Evolutionary conservation across 192 early-diverging fungal genomes (phyloP), one percentile per base, ranked within the genome.

Genomic region (Linnemannia hyalina): DNA sequence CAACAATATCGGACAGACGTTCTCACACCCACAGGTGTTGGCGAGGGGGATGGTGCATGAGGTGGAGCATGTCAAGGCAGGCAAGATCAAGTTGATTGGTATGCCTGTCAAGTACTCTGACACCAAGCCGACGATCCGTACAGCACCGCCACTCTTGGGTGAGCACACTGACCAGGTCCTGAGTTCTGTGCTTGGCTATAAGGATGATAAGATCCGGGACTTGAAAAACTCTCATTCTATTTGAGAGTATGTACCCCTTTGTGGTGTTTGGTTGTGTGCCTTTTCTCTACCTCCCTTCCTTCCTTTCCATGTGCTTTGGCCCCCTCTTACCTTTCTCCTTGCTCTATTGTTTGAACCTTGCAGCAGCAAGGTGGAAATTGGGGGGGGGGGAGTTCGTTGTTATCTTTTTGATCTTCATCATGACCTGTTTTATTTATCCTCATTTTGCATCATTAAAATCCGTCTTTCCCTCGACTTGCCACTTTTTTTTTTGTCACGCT

Each of bases 111-210:
- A 96, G 87, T 99, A 95, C 77, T 94, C 92, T 44, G 88, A 89
- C 9, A 94, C 91, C 1, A 84, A 89, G 22, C 92, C 92, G 36
- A 90, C 79, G 26, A 93, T 97, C 69, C 88, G 95, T n/a, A 74
- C 91, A n/a, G 93, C 96, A 13, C 98, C 98, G 35, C 97, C 97
- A 41, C 85, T 92, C 63, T 88, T 98, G 40, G 98, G 97, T 36
- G 93, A 98, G 80, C 98, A 99, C 88, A 98, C 97, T 5, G 87
- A 90, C 35, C 92, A 95, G 46, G 93, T 99, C 16, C 85, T 99
- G 73, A 73, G 72, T 13, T 76, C 85, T 0, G 81, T 96, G 5
- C 88, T 97, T 32, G 92, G 92, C 6, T 97, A 97, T 81, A 77
- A 75, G 0, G 78, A 92, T 23, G 54, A 85, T 7, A 92, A 94